Conservation (phyloP, 768 basidiomycete species). For the Collybia sordida region DNA sequence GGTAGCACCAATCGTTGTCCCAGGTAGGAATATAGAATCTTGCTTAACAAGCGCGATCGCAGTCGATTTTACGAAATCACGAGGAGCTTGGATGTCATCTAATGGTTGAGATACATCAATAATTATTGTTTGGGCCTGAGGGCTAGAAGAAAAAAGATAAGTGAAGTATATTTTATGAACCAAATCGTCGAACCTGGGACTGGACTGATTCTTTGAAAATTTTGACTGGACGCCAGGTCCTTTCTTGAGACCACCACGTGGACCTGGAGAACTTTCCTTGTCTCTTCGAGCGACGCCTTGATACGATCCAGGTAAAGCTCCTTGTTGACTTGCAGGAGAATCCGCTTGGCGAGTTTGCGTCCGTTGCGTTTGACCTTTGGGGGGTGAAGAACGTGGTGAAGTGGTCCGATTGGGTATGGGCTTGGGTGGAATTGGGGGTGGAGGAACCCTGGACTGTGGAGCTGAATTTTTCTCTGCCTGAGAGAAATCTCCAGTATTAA, state of each 20-base stretch:
- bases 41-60: slow-evolving; percentile 88
- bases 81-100: slow-evolving; percentile 73
- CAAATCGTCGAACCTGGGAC: slow-evolving; percentile 49
- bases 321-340: slow-evolving; percentile 46
- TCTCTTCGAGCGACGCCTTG: slow-evolving; percentile 44
- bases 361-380: slow-evolving; percentile 52
- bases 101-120: slow-evolving; percentile 75
- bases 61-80: slow-evolving; percentile 82
- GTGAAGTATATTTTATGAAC: slow-evolving; percentile 2
- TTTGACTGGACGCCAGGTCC: slow-evolving; percentile 39
- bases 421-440: slow-evolving; percentile 66
- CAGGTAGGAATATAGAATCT: slow-evolving; percentile 80
- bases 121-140: slow-evolving; percentile 65
- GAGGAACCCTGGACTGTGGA: slow-evolving; percentile 43
- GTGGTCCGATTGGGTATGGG: slow-evolving; percentile 43
- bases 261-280: slow-evolving; percentile 71
- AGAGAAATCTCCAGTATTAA: slow-evolving; percentile 42
- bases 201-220: slow-evolving; percentile 47
- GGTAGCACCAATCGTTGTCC: slow-evolving; percentile 86
- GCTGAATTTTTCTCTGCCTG: slow-evolving; percentile 33
- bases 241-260: slow-evolving; percentile 44
- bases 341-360: slow-evolving; percentile 50
- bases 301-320: slow-evolving; percentile 21
- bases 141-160: slow-evolving; percentile 31
- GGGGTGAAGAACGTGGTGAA: slow-evolving; percentile 67